Percentiles rank a stretch among this genome's conserved stretches.
Evolutionary conservation across 495 filamentous ascomycete species (phyloP).

Genomic region (Aspergillus funiculosus): DNA sequence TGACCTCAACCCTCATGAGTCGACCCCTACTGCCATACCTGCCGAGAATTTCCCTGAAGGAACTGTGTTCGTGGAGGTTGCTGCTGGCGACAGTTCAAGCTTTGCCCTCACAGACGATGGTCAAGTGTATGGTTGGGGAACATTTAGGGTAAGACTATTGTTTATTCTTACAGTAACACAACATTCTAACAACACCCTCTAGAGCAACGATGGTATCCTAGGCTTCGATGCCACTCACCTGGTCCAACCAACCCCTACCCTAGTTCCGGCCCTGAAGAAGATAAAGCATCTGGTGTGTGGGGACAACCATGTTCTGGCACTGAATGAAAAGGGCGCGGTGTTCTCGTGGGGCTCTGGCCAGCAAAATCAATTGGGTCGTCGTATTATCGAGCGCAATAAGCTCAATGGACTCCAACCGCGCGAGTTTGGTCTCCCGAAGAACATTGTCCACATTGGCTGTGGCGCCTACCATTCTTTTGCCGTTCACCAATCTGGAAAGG

Average conservation of each 20-base stretch:
- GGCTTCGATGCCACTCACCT: slow-evolving; percentile 43
- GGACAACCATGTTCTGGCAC: slow-evolving; percentile 57
- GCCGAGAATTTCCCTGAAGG: slow-evolving; percentile 45
- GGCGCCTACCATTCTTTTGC: slow-evolving; percentile 63
- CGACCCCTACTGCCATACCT: slow-evolving; percentile 54
- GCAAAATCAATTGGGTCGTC: slow-evolving; percentile 59
- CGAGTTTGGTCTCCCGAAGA: slow-evolving; percentile 60
- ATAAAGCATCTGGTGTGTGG: slow-evolving; percentile 53
- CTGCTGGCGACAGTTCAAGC: slow-evolving; percentile 57
- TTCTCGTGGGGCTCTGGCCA: slow-evolving; percentile 60
- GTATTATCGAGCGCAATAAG: slow-evolving; percentile 51
- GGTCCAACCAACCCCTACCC: slow-evolving; percentile 44
- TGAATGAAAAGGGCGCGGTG: slow-evolving; percentile 50
- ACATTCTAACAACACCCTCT: slow-evolving; percentile 17
- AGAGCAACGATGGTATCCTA: slow-evolving; percentile 55
- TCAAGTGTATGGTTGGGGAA: slow-evolving; percentile 64
- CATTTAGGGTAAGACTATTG: slow-evolving; percentile 52
- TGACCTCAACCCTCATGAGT: slow-evolving; percentile 56
- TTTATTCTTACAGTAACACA: neutral
- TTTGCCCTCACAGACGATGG: slow-evolving; percentile 64
- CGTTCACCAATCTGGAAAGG: slow-evolving; percentile 60
- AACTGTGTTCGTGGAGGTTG: slow-evolving; percentile 54
- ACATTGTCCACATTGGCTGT: slow-evolving; percentile 48
- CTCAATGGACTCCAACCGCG: slow-evolving; percentile 59
- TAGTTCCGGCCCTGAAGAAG: slow-evolving; percentile 49